Evolutionary conservation across 345 rosid genomes (phyloP).

Genomic region (Eucalyptus albens): DNA sequence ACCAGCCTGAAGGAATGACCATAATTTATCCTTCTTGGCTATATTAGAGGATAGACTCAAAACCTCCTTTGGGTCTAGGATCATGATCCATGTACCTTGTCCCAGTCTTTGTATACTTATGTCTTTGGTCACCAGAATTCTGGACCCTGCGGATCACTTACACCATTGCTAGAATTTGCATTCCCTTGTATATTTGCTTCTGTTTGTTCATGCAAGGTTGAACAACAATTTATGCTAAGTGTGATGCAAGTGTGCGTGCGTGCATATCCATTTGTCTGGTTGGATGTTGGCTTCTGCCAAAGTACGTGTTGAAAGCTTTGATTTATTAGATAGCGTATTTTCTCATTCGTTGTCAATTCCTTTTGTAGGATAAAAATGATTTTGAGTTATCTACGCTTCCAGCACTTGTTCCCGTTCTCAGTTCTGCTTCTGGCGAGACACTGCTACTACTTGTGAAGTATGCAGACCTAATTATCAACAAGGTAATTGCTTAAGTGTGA

Average conservation of each 20-base stretch:
- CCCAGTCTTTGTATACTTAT: neutral
- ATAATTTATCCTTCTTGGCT: neutral
- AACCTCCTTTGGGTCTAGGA: neutral
- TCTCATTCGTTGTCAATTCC: neutral
- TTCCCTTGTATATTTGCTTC: neutral
- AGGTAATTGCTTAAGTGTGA: constrained; percentile 47
- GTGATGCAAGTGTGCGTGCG: neutral
- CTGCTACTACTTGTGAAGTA: constrained; percentile 78
- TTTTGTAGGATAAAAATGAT: constrained; percentile 75
- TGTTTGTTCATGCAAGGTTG: neutral
- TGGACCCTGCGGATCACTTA: neutral
- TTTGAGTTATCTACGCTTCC: constrained; percentile 88
- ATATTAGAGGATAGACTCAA: neutral
- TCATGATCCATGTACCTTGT: neutral
- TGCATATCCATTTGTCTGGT: neutral
- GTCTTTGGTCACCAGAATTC: neutral
- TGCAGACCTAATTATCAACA: constrained; percentile 82
- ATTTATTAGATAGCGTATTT: neutral
- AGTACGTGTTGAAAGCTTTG: neutral
- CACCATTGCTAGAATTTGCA: neutral
- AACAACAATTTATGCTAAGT: neutral
- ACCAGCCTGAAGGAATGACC: neutral
- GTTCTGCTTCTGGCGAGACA: constrained; percentile 88
- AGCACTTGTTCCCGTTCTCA: constrained; percentile 87
- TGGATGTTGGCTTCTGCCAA: neutral